Conservation (phyloP, 2,329 filamentous ascomycete species). For the Pyrenophora graminea region DNA sequence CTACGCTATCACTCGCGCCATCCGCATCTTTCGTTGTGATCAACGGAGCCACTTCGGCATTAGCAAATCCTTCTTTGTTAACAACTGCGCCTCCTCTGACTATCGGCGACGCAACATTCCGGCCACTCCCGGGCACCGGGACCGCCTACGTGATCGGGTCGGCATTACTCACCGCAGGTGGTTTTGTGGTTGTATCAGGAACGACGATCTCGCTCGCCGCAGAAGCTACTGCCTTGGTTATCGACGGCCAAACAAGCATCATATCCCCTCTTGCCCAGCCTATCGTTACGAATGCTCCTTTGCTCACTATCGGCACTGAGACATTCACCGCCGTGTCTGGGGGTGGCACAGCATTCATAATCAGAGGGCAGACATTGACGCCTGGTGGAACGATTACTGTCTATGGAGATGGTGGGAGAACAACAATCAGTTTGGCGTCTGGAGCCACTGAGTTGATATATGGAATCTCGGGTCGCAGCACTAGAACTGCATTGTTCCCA, state of each 20-base stretch:
- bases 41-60: constrained; percentile 42
- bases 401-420: constrained; percentile 21
- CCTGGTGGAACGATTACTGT: constrained; percentile 44
- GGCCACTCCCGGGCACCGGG: constrained; percentile 36
- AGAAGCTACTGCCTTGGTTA: constrained; percentile 33
- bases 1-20: constrained; percentile 38
- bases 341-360: constrained; percentile 42
- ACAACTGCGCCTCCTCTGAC: constrained; percentile 37
- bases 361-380: constrained; percentile 46
- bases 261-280: constrained; percentile 28
- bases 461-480: constrained; percentile 38
- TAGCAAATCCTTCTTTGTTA: constrained; percentile 31
- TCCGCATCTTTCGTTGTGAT: constrained; percentile 40
- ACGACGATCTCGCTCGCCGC: constrained; percentile 38
- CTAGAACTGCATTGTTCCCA: constrained; percentile 46
- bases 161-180: constrained; percentile 47
- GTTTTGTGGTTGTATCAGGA: constrained; percentile 33
- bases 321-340: constrained; percentile 35
- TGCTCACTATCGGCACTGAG: constrained; percentile 38
- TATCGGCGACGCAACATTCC: constrained; percentile 34
- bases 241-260: constrained; percentile 41
- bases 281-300: constrained; percentile 31
- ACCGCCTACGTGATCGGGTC: constrained; percentile 45
- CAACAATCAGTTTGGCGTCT: constrained; percentile 40
- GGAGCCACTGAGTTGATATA: constrained; percentile 46